A percentile compares a stretch with the other conserved stretches of the same genome.
phyloP scores from a whole-genome alignment of 805 yeast genomes.

The Starmerella vaccinii region DNA sequence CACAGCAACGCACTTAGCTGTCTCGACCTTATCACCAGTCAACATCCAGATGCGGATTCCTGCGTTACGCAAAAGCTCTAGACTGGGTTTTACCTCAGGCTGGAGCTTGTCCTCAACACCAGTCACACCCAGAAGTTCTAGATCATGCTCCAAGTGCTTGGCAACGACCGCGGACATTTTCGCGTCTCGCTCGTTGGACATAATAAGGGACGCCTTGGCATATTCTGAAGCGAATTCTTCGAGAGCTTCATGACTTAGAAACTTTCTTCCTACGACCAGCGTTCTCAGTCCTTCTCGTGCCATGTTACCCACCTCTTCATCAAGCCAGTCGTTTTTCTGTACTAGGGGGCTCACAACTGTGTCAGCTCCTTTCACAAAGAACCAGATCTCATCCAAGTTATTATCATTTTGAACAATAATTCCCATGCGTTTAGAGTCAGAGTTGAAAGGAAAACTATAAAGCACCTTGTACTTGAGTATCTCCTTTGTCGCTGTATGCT shows the following conservation, averaged over 20 bases:
- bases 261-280: slow-evolving; percentile 82
- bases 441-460: slow-evolving; percentile 85
- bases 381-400: slow-evolving; percentile 59
- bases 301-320: slow-evolving; percentile 95
- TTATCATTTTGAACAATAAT: slow-evolving; percentile 56
- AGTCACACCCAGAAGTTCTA: slow-evolving; percentile 82
- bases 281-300: slow-evolving; percentile 97
- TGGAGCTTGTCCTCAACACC: slow-evolving; percentile 97
- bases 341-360: slow-evolving; percentile 83
- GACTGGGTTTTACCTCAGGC: slow-evolving; percentile 78
- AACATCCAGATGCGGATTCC: slow-evolving; percentile 98
- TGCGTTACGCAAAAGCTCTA: slow-evolving; percentile 87
- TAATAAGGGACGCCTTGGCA: slow-evolving; percentile 61
- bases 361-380: slow-evolving; percentile 91
- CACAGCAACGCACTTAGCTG: slow-evolving; percentile 96
- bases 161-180: slow-evolving; percentile 58
- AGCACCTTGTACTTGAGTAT: slow-evolving; percentile 52
- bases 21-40: slow-evolving; percentile 97
- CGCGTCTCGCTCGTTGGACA: slow-evolving; percentile 63
- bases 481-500: slow-evolving; percentile 48
- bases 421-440: slow-evolving; percentile 96
- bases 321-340: slow-evolving; percentile 84
- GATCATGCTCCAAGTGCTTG: slow-evolving; percentile 64
- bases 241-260: slow-evolving; percentile 43
- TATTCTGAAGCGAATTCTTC: slow-evolving; percentile 57